A percentile compares a stretch with the other conserved stretches of the same genome.
phyloP scores from a whole-genome alignment of 441 rosid genomes.

The Breynia disticha region DNA sequence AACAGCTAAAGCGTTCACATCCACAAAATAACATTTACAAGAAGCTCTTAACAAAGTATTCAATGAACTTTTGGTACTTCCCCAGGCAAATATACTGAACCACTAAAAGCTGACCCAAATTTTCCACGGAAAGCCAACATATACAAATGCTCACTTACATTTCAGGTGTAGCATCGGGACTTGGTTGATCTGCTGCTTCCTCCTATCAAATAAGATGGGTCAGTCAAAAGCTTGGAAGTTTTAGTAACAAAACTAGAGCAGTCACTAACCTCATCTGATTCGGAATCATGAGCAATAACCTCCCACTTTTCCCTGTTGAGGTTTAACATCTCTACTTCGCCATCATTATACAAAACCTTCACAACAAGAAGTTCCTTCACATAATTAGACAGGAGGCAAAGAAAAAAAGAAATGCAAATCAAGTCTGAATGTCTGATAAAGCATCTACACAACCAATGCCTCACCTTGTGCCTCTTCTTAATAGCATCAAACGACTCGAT shows the following conservation, averaged over 20 bases:
- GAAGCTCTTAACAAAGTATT: background rate
- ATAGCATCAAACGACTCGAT: conserved; percentile 46
- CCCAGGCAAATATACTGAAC: background rate
- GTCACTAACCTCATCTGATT: conserved; percentile 40
- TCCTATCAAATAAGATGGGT: conserved; percentile 34
- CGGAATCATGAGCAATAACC: conserved; percentile 27
- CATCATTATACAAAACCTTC: conserved; percentile 70
- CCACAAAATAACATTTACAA: no score
- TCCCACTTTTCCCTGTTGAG: conserved; percentile 61
- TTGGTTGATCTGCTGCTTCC: conserved; percentile 36
- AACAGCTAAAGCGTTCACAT: background rate
- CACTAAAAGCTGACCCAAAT: background rate
- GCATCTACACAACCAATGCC: conserved; percentile 8
- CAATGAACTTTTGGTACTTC: no score
- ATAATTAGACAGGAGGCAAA: conserved; percentile 3
- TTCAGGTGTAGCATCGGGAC: conserved; percentile 39
- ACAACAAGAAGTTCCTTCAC: conserved; percentile 2
- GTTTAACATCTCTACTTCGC: conserved; percentile 59
- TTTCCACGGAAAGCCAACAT: background rate
- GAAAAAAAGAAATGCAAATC: background rate
- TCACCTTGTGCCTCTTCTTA: conserved; percentile 82
- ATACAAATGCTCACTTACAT: conserved; percentile 30
- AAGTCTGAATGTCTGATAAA: background rate
- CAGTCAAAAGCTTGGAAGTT: conserved; percentile 6
- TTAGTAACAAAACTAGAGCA: background rate